Evolutionary conservation across 2,329 filamentous ascomycete genomes (phyloP).

Genomic region (Aureobasidium mangrovei): DNA sequence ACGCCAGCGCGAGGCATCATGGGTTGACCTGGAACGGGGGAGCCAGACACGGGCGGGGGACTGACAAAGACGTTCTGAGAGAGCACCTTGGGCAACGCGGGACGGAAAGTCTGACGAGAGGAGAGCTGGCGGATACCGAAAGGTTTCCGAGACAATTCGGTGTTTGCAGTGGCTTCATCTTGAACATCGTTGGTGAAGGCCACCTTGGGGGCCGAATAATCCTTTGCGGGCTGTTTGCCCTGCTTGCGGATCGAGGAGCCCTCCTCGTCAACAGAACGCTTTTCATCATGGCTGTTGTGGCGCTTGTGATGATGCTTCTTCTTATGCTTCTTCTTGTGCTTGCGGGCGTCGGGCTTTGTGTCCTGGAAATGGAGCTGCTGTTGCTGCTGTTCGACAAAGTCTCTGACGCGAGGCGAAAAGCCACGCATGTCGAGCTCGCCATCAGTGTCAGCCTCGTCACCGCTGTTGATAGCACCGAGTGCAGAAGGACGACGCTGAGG

Average conservation of each 20-base stretch:
- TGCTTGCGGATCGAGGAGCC: constrained; percentile 12
- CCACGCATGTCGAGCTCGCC: constrained; percentile 30
- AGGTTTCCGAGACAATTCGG: constrained; percentile 21
- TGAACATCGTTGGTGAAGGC: constrained; percentile 33
- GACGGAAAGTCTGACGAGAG: constrained; percentile 38
- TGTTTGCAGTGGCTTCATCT: constrained; percentile 17
- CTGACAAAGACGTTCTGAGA: constrained; percentile 60
- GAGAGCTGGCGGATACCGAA: constrained; percentile 50
- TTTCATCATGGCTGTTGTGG: constrained; percentile 20
- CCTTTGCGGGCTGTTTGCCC: constrained; percentile 17
- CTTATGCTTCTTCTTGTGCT: constrained; percentile 35
- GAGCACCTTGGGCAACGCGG: constrained; percentile 55
- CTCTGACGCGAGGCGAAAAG: constrained; percentile 33
- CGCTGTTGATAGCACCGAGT: constrained; percentile 38
- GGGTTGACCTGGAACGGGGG: constrained; percentile 20
- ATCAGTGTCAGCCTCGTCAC: constrained; percentile 47
- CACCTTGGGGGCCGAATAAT: constrained; percentile 24
- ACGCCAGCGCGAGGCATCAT: constrained; percentile 19
- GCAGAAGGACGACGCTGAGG: constrained; percentile 29
- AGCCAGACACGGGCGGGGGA: constrained; percentile 26
- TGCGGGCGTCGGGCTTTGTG: constrained; percentile 31
- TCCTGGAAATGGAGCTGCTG: constrained; percentile 2
- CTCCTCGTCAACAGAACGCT: constrained; percentile 19
- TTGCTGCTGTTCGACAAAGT: constrained; percentile 33
- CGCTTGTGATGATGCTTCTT: constrained; percentile 36